phyloP scores from a whole-genome alignment of 179 eudicot species.

The Vitellaria paradoxa region DNA sequence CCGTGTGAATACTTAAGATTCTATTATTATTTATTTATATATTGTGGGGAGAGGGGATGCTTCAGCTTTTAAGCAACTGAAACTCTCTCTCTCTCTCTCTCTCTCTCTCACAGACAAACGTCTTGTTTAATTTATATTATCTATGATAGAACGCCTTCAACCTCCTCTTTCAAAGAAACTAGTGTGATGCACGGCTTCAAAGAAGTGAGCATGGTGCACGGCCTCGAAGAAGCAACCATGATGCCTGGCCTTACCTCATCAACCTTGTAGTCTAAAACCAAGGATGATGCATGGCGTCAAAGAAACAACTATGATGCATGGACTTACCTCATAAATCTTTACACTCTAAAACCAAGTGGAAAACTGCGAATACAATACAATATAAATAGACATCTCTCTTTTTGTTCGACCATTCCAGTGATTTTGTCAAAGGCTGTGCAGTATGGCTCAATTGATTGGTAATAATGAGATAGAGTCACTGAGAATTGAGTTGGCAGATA shows the following conservation, averaged over 20 bases:
- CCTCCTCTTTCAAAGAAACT: neutral
- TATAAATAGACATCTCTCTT: neutral
- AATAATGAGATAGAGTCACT: constrained; percentile 42
- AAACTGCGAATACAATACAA: no score
- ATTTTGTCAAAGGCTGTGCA: constrained; percentile 9
- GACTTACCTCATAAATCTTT: constrained; percentile 3
- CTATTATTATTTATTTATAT: no score
- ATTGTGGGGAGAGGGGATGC: no score
- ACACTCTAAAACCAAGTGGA: neutral
- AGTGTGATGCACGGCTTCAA: no score
- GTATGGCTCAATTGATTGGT: constrained; percentile 44
- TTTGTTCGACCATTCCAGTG: constrained; percentile 9
- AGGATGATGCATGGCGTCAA: neutral
- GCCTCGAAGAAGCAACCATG: neutral
- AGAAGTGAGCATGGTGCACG: no score
- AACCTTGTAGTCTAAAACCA: neutral
- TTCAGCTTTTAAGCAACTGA: no score
- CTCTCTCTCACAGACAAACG: no score
- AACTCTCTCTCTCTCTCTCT: no score
- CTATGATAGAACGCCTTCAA: neutral
- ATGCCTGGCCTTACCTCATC: neutral
- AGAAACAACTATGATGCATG: neutral
- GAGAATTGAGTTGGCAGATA: constrained; percentile 41
- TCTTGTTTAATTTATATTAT: no score
- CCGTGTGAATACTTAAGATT: no score